phyloP scores from a whole-genome alignment of 345 rosid genomes.

The Trapa bicornis region DNA sequence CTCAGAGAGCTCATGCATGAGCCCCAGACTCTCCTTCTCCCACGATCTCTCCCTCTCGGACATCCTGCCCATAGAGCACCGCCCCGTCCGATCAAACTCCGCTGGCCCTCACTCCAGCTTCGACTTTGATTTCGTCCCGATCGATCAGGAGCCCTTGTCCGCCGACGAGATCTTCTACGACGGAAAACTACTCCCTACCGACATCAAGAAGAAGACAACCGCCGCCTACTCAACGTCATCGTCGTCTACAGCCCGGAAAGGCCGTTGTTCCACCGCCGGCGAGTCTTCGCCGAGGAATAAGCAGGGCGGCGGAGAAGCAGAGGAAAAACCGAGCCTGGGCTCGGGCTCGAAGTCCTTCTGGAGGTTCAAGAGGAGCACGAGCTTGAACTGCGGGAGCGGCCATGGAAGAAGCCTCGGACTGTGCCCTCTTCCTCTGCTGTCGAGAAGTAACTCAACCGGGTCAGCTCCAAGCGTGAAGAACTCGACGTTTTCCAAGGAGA shows the following conservation, averaged over 20 bases:
- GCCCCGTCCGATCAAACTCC: not conserved
- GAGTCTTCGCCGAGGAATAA: not conserved
- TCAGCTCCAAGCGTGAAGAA: not conserved
- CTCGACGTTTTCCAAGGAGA: not conserved
- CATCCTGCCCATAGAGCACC: slow-evolving; percentile 1
- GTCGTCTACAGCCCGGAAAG: not conserved
- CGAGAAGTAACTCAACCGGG: slow-evolving; percentile 12
- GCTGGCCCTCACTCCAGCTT: slow-evolving; percentile 1
- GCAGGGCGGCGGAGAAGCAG: not conserved
- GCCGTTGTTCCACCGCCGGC: not conserved
- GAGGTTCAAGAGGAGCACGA: slow-evolving; percentile 11
- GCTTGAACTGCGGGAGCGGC: slow-evolving; percentile 5
- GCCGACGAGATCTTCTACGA: slow-evolving; percentile 17
- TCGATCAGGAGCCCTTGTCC: slow-evolving; percentile 3
- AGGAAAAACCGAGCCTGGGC: not conserved
- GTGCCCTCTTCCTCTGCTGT: slow-evolving; percentile 14
- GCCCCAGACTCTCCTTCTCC: slow-evolving; percentile 10
- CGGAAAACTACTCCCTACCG: slow-evolving; percentile 11
- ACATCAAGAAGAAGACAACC: slow-evolving; percentile 7
- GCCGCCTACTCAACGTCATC: not conserved
- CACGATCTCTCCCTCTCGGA: slow-evolving; percentile 8
- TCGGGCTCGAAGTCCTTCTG: slow-evolving; percentile 9
- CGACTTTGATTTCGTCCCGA: slow-evolving; percentile 10
- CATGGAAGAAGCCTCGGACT: slow-evolving; percentile 6
- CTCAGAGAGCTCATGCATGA: slow-evolving; percentile 2